Evolutionary conservation across 306 rosid species (phyloP).

Genomic region (Quercus variabilis): DNA sequence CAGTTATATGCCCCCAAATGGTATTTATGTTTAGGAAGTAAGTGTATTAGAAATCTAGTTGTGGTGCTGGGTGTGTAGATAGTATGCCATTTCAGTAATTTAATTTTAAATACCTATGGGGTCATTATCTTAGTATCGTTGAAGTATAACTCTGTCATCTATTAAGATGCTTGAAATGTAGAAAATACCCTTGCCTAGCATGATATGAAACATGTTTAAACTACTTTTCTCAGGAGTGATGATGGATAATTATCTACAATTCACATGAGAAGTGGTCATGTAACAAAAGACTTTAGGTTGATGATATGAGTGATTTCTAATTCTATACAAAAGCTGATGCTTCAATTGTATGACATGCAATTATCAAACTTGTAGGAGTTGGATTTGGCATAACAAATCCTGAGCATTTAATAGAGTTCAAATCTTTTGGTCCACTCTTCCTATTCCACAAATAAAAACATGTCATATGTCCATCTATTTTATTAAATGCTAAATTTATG

Average conservation of each 20-base stretch:
- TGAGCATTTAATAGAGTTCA: constrained; percentile 42
- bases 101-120: no score
- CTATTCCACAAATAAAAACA: no score
- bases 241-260: no score
- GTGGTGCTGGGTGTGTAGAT: neutral
- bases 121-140: no score
- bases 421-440: no score
- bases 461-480: no score
- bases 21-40: neutral
- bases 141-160: neutral
- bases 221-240: neutral
- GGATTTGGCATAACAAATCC: constrained; percentile 92
- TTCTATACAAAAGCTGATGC: neutral
- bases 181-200: neutral
- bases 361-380: constrained; percentile 77
- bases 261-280: neutral
- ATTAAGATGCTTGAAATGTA: neutral
- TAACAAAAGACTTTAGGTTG: neutral
- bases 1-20: constrained; percentile 1
- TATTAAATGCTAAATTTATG: no score
- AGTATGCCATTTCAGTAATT: no score
- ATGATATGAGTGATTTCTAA: neutral
- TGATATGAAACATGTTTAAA: neutral
- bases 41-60: neutral
- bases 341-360: constrained; percentile 37